Evolutionary conservation across 331 rosid genomes (phyloP).

Genomic region (Ulmus americana): DNA sequence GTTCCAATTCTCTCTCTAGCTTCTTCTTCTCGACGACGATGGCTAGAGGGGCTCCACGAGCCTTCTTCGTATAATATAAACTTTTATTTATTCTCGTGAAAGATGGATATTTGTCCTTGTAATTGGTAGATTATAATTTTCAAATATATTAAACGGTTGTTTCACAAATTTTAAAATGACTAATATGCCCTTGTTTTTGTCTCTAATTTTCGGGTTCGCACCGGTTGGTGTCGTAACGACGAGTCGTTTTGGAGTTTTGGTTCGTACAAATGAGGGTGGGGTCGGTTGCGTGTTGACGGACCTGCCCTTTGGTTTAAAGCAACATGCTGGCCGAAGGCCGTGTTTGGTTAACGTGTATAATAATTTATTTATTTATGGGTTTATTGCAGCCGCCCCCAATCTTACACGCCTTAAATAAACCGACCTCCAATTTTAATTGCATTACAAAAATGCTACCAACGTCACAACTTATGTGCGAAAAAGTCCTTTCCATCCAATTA

Average conservation of each 20-base stretch:
- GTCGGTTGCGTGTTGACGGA: neutral
- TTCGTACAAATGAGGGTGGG: neutral
- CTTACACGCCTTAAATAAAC: no score
- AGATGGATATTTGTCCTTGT: slow-evolving; percentile 14
- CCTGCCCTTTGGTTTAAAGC: neutral
- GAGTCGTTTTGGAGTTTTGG: neutral
- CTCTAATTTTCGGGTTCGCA: neutral
- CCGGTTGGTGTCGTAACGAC: neutral
- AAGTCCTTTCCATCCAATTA: no score
- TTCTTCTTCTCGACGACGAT: slow-evolving; percentile 23
- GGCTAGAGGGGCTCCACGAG: slow-evolving; percentile 30
- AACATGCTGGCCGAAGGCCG: neutral
- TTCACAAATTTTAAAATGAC: slow-evolving; percentile 13
- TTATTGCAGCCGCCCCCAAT: no score
- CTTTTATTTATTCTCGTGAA: slow-evolving; percentile 3
- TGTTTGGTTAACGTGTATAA: neutral
- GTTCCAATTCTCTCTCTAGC: slow-evolving; percentile 6
- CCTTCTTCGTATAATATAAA: slow-evolving; percentile 12
- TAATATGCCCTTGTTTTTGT: slow-evolving; percentile 6
- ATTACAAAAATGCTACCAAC: no score
- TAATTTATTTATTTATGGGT: no score
- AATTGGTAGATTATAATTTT: slow-evolving; percentile 29
- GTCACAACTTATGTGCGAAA: no score
- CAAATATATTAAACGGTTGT: slow-evolving; percentile 47
- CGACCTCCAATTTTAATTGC: no score